A percentile compares a stretch with the other conserved stretches of the same genome.
Evolutionary conservation across 169 alveolate species (phyloP).

Genomic region (Plasmodium ovale): DNA sequence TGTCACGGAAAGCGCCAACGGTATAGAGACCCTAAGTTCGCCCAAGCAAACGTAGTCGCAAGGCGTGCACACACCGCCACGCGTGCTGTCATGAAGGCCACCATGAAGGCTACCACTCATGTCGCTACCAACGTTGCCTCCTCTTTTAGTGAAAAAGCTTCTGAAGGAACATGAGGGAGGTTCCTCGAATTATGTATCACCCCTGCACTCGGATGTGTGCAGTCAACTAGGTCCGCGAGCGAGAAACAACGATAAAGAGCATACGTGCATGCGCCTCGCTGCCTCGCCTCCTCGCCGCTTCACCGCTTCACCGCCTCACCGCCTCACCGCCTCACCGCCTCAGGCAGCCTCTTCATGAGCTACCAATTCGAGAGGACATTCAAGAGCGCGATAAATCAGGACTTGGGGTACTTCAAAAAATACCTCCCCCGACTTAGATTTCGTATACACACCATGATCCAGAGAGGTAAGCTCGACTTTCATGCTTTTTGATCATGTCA

Average conservation of each 20-base stretch:
- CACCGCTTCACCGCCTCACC: background rate
- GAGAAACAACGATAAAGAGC: background rate
- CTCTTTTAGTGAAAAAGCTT: background rate
- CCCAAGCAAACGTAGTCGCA: too few relatives aligned
- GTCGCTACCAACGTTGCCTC: too few relatives aligned
- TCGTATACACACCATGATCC: constrained; percentile 23
- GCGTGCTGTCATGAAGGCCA: too few relatives aligned
- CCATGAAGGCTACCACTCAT: too few relatives aligned
- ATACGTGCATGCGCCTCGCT: background rate
- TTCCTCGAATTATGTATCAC: constrained; percentile 2
- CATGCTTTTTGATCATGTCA: too few relatives aligned
- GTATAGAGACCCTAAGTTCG: too few relatives aligned
- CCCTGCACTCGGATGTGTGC: constrained; percentile 53
- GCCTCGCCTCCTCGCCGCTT: background rate
- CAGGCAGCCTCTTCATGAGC: constrained; percentile 22
- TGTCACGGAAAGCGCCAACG: constrained; percentile 28
- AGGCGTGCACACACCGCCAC: too few relatives aligned
- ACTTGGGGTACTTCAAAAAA: constrained; percentile 14
- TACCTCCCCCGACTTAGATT: constrained; percentile 25
- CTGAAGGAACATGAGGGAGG: constrained; percentile 20
- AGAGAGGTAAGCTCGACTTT: constrained; percentile 1
- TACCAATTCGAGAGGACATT: constrained; percentile 30
- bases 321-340: too few relatives aligned
- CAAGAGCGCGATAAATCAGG: constrained; percentile 4
- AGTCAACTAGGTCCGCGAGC: constrained; percentile 30